Base-by-base conservation (phyloP, 768 basidiomycete species). In the Amanita exitialis region DNA sequence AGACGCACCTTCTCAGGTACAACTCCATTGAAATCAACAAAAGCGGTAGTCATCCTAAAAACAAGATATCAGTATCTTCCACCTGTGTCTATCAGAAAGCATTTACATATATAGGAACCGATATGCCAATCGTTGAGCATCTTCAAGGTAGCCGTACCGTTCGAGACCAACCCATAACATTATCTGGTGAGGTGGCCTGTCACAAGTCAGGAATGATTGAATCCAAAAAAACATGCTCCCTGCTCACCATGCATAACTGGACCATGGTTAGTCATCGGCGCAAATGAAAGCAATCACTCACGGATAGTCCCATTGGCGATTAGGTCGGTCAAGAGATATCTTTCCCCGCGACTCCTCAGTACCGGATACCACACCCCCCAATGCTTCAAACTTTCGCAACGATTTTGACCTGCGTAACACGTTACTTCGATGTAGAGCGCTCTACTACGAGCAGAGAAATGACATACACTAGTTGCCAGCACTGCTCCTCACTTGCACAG, bases 271-370 rank as follows among this genome's bases (percentile, higher is more conserved):
- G 47, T 16, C 16, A 16, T n/a, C 32, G 37, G 27, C 27, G 37
- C 27, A 23, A 47, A 43, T 38, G 52, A 47, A 44, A 47, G 10
- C 16, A 28, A 56, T 46, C 32, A 82, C 88, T 58, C 70, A 92
- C 72, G 92, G 95, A 66, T 93, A 94, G 64, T 94, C 95, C 96
- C 95, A 99, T 63, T 99, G 95, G 56, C 95, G 89, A 69, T 97
- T 97, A 13, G 95, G 95, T 44, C 96, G 77, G 60, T 96, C 93
- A 49, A 99, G 73, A 13, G 94, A 95, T 53, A 98, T 94, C 65
- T 89, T 88, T 49, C 95, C 95, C 53, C 95, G 79, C 36, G 92
- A 96, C 64, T 92, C 90, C 59, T 99, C 96, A 1, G 95, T 98
- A 37, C 95, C 95, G 16, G 92, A 92, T 13, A 96, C 94, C 20